Percentiles rank a stretch among this genome's conserved stretches.
Evolutionary conservation across 2,329 filamentous ascomycete genomes (phyloP).

Genomic region (Paraconiothyrium sp.): DNA sequence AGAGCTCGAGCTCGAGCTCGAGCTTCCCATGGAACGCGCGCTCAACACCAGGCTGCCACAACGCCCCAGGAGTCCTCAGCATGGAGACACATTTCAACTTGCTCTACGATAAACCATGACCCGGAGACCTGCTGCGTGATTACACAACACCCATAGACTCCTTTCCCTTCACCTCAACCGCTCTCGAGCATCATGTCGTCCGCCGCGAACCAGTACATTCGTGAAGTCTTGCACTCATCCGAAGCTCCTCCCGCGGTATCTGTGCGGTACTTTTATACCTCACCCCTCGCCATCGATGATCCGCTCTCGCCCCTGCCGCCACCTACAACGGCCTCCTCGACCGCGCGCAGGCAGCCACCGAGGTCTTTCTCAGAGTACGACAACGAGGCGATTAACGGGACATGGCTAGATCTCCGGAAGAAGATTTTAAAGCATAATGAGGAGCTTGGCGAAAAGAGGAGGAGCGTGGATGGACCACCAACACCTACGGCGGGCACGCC

Average conservation of each 20-base stretch:
- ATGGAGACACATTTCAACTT: slow-evolving; percentile 15
- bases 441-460: slow-evolving; percentile 48
- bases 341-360: slow-evolving; percentile 66
- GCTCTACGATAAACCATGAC: background rate
- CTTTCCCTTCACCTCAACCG: slow-evolving; percentile 22
- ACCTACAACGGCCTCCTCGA: slow-evolving; percentile 58
- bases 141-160: slow-evolving; percentile 2
- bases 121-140: slow-evolving; percentile 16
- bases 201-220: slow-evolving; percentile 55
- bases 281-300: slow-evolving; percentile 84
- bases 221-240: slow-evolving; percentile 53
- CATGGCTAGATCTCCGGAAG: slow-evolving; percentile 73
- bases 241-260: slow-evolving; percentile 47
- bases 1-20: slow-evolving; percentile 35
- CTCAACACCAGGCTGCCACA: slow-evolving; percentile 32
- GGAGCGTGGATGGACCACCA: slow-evolving; percentile 28
- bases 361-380: slow-evolving; percentile 82
- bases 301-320: slow-evolving; percentile 75
- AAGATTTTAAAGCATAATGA: slow-evolving; percentile 58
- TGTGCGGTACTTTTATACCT: slow-evolving; percentile 80
- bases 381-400: slow-evolving; percentile 79
- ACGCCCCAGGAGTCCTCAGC: slow-evolving; percentile 6
- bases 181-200: slow-evolving; percentile 36
- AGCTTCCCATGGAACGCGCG: slow-evolving; percentile 23
- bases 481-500: slow-evolving; percentile 26